Evolutionary conservation across 2,329 filamentous ascomycete genomes (phyloP).

Genomic region (Colletotrichum coccodes): DNA sequence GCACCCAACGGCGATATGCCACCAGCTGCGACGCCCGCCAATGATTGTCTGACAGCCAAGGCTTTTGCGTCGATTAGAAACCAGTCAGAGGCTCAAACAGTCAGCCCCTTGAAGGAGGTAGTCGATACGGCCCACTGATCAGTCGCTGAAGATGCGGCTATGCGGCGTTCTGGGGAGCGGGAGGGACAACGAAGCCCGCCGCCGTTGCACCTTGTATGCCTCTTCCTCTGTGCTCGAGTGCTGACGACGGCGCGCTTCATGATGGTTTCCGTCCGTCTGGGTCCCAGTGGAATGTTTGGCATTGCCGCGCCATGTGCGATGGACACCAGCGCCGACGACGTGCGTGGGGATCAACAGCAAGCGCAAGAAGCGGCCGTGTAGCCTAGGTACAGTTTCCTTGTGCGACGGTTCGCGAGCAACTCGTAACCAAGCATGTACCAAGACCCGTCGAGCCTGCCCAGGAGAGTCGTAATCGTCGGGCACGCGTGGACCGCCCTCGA

Average conservation of each 20-base stretch:
- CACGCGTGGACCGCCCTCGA: too few species aligned
- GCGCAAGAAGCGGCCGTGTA: background rate
- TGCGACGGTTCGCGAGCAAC: too few species aligned
- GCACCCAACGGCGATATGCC: background rate
- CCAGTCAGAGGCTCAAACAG: slow-evolving; percentile 20
- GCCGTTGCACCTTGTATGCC: too few species aligned
- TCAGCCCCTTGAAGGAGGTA: background rate
- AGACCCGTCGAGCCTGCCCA: background rate
- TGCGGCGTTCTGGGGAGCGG: slow-evolving; percentile 20
- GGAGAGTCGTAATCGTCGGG: too few species aligned
- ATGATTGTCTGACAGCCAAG: slow-evolving; percentile 15
- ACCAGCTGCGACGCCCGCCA: background rate
- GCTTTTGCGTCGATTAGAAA: slow-evolving; percentile 1
- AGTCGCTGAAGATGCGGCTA: background rate
- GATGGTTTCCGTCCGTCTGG: background rate
- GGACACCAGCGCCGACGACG: background rate
- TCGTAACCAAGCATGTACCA: background rate
- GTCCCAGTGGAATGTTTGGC: background rate
- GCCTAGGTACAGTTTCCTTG: background rate
- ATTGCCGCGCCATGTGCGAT: background rate
- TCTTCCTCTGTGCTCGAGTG: background rate
- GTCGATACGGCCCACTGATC: background rate
- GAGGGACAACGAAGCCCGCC: slow-evolving; percentile 1
- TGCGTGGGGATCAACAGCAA: background rate
- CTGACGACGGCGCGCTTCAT: slow-evolving; percentile 19